These are phyloP conservation scores for Ziziphus jujuba DNA, from an alignment of 306 rosid species.

Conservation along the genomic window DNA sequence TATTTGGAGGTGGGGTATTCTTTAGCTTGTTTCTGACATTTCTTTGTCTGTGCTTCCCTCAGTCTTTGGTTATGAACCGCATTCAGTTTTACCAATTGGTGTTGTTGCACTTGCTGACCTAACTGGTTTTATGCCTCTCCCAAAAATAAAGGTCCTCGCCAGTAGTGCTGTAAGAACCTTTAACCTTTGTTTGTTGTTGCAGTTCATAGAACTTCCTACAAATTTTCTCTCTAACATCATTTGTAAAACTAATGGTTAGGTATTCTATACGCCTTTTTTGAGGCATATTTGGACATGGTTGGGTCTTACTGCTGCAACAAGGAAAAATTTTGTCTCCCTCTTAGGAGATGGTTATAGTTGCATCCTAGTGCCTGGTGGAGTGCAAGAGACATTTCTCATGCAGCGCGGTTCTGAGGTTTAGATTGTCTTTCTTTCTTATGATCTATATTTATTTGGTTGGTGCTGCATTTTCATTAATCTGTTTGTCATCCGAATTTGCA, in stretches of 20 bases:
- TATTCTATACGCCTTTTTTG: slow-evolving; percentile 86
- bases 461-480: neutral
- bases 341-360: slow-evolving; percentile 80
- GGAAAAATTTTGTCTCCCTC: slow-evolving; percentile 60
- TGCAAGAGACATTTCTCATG: slow-evolving; percentile 83
- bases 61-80: slow-evolving; percentile 96
- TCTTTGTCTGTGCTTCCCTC: slow-evolving; percentile 23
- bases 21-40: slow-evolving; percentile 10
- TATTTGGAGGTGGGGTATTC: neutral
- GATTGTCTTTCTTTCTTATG: slow-evolving; percentile 4
- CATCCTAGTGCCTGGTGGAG: slow-evolving; percentile 91
- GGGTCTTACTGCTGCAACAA: slow-evolving; percentile 77
- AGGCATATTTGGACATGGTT: slow-evolving; percentile 98
- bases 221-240: slow-evolving; percentile 15
- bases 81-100: slow-evolving; percentile 92
- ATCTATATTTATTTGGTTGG: neutral
- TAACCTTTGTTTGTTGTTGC: neutral
- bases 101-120: slow-evolving; percentile 73
- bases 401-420: slow-evolving; percentile 74
- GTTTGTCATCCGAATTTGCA: neutral
- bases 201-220: neutral
- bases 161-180: slow-evolving; percentile 78
- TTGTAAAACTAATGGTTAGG: slow-evolving; percentile 36
- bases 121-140: slow-evolving; percentile 91
- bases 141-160: slow-evolving; percentile 88